Percentiles rank a stretch among this genome's conserved stretches.
Conservation (phyloP, 2,329 filamentous ascomycete species). For the Talaromyces sp. region DNA sequence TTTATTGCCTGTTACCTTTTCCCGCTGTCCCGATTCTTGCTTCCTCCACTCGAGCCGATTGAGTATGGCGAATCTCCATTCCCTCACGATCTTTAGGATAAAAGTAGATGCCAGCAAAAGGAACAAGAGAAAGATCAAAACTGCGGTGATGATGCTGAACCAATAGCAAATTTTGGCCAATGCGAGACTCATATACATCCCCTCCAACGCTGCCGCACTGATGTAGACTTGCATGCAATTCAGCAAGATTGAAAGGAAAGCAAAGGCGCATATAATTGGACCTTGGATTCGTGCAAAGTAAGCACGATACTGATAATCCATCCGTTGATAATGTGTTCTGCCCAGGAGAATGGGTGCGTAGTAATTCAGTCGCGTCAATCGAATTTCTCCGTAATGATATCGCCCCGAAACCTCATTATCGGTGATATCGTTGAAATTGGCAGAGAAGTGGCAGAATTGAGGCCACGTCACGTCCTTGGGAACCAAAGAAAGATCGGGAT, state of each 20-base stretch:
- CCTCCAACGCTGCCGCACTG: neutral
- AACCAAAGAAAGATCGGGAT: slow-evolving; percentile 17
- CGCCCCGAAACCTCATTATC: slow-evolving; percentile 21
- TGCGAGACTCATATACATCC: neutral
- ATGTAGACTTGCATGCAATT: slow-evolving; percentile 11
- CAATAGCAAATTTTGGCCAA: neutral
- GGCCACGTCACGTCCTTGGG: slow-evolving; percentile 17
- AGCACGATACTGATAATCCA: slow-evolving; percentile 8
- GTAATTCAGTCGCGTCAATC: slow-evolving; percentile 25
- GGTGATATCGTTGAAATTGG: slow-evolving; percentile 13
- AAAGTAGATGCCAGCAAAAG: neutral
- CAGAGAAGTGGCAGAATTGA: slow-evolving; percentile 11
- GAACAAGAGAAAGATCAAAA: neutral
- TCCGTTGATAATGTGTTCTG: slow-evolving; percentile 6
- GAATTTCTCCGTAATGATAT: slow-evolving; percentile 25
- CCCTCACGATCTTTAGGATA: neutral
- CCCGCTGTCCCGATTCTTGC: too few relatives aligned
- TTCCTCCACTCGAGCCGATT: neutral
- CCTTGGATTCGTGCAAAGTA: slow-evolving; percentile 12
- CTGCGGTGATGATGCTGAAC: neutral
- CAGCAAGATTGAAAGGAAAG: slow-evolving; percentile 8
- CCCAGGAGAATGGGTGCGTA: slow-evolving; percentile 16
- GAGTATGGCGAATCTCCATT: neutral
- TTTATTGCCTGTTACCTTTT: too few relatives aligned
- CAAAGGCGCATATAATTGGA: slow-evolving; percentile 8